These are phyloP conservation scores for Mycena pura DNA, from an alignment of 768 basidiomycete genomes.

Conservation along the genomic window DNA sequence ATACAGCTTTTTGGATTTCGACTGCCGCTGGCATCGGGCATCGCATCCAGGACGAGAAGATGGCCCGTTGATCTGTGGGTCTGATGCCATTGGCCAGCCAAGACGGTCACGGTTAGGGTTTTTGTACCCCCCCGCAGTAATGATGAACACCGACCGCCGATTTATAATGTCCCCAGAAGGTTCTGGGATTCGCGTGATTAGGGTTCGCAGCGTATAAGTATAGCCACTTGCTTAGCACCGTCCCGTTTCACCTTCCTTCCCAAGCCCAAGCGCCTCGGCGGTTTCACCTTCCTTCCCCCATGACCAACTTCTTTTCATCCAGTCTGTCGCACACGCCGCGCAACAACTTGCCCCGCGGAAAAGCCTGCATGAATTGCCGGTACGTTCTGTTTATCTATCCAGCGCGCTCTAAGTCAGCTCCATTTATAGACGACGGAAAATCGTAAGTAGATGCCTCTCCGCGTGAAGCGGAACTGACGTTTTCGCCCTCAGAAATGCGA, in stretches of 20 bases:
- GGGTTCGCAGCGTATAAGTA: background rate
- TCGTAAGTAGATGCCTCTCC: constrained; percentile 4
- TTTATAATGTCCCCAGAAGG: constrained; percentile 16
- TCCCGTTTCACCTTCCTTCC: background rate
- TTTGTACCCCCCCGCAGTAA: background rate
- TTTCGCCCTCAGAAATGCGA: constrained; percentile 54
- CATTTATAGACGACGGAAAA: constrained; percentile 22
- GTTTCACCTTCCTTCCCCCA: background rate
- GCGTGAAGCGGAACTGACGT: background rate
- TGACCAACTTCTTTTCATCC: constrained; percentile 15
- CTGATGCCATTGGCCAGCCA: too few species aligned
- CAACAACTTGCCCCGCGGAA: constrained; percentile 23
- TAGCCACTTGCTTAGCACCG: background rate
- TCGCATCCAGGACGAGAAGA: too few species aligned
- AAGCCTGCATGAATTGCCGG: constrained; percentile 23
- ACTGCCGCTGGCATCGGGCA: too few species aligned
- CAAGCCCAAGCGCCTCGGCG: too few species aligned
- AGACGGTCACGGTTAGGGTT: too few species aligned
- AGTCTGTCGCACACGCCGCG: constrained; percentile 2
- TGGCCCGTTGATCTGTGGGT: too few species aligned
- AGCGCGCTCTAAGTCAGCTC: background rate
- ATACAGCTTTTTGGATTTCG: too few species aligned
- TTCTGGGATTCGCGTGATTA: constrained; percentile 7
- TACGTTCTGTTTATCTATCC: background rate
- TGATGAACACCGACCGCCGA: background rate